phyloP scores from a whole-genome alignment of 352 stramenopile species.

The Globisporangium sylvaticum region DNA sequence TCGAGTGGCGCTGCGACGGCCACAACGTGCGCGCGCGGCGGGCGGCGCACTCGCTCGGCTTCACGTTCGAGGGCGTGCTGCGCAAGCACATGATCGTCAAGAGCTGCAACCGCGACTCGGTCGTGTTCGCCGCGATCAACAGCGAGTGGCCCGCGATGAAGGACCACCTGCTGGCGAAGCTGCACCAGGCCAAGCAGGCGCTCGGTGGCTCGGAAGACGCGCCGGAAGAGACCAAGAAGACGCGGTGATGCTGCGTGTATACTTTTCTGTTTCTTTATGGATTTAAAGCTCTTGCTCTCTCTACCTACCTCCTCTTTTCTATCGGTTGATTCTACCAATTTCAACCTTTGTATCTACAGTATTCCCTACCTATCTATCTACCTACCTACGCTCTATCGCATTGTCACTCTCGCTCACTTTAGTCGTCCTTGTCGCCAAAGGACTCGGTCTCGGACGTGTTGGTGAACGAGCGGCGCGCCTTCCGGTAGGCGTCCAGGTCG shows the following conservation, averaged over 20 bases:
- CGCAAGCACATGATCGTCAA: conserved; percentile 86
- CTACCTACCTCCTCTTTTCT: conserved; percentile 5
- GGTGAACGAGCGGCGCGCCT: conserved; percentile 59
- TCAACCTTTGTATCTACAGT: background rate
- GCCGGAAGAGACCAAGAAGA: conserved; percentile 31
- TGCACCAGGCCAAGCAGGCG: conserved; percentile 18
- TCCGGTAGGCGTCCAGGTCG: conserved; percentile 74
- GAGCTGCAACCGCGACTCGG: conserved; percentile 82
- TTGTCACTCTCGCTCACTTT: background rate
- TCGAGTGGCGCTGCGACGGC: conserved; percentile 86
- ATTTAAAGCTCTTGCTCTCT: background rate
- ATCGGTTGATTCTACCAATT: conserved; percentile 1
- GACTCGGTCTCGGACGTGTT: conserved; percentile 18
- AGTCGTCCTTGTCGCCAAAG: conserved; percentile 13
- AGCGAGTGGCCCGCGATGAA: conserved; percentile 78
- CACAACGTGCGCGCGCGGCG: conserved; percentile 84
- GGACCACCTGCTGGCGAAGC: conserved; percentile 55
- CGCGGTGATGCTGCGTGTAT: conserved; percentile 17
- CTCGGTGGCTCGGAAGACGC: conserved; percentile 3
- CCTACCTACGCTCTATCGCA: background rate
- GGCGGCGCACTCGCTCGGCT: conserved; percentile 74
- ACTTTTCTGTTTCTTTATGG: background rate
- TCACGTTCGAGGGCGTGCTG: conserved; percentile 86
- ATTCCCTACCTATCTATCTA: background rate
- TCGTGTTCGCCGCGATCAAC: conserved; percentile 84